Base-by-base conservation (phyloP, 2,329 filamentous ascomycete genomes). In the Bretziella fagacearum region DNA sequence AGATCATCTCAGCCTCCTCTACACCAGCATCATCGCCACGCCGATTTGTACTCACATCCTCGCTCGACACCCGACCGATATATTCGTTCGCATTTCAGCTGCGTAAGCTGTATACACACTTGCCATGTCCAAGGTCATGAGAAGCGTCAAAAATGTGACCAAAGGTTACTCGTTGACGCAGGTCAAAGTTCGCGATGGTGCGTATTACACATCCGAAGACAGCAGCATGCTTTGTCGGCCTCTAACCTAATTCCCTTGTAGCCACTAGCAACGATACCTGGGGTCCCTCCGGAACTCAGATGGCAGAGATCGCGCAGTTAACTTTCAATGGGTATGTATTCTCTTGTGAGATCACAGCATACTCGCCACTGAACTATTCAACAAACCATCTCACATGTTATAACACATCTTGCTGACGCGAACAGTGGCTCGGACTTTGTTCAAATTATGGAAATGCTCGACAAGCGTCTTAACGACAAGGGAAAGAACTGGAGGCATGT, bases 401-500 rank as follows among this genome's bases (percentile, higher is more conserved):
- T 6, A 8, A 44, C 26, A 29, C 18, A 36, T 48, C 10, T 25
- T 50, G 33, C 30, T 43, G 6, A 23, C 37, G 27, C 29, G 35
- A 33, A 35, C 54, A 93, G 89, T 60, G 87, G 86, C 29, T 89
- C 82, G 64, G 91, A 96, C 62, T 98, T 98, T 67, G 94, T 94
- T 68, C 89, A 98, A 62, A 95, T 98, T 58, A 94, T 98, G 81
- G 91, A 98, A 63, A 98, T 98, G 85, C 71, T 98, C 55, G 91
- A 98, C 66, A 96, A 96, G 70, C 81, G 91, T 55, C 69, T 98
- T 58, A 98, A 98, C 58, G 91, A 98, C 65, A 96, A 98, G 65
- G 91, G 91, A 59, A 98, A 96, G 72, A 98, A 98, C 62, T 98
- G 91, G 91, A 80, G 91, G 57, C 91, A 98, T 62, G 91, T 98